These are phyloP conservation scores for Protomyces lactucae-debilis DNA, from an alignment of 1,139 yeast species.

Conservation along the genomic window DNA sequence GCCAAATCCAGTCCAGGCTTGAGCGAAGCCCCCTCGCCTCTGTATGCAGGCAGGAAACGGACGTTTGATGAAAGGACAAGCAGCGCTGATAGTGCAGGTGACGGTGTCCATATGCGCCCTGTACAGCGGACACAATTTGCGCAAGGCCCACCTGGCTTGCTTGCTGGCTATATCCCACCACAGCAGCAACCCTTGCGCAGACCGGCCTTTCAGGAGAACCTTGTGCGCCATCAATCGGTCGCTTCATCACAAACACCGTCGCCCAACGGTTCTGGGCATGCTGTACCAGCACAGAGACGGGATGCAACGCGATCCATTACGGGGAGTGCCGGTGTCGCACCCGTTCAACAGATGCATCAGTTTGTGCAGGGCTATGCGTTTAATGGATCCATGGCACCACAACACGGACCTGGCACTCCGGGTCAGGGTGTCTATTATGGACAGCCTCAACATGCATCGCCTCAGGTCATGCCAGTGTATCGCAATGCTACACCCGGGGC, in stretches of 20 bases:
- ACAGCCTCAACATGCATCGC: neutral
- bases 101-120: neutral
- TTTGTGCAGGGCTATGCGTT: neutral
- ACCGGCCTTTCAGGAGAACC: neutral
- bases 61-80: neutral
- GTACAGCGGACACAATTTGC: neutral
- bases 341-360: neutral
- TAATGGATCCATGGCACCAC: neutral
- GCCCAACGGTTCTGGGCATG: neutral
- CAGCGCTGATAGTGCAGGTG: neutral
- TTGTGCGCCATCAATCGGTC: neutral
- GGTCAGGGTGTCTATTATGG: neutral
- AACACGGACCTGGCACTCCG: neutral
- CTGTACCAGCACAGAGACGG: neutral
- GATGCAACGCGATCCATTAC: neutral
- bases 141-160: neutral
- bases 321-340: neutral
- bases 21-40: neutral
- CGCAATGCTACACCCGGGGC: neutral
- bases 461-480: neutral
- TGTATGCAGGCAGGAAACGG: neutral
- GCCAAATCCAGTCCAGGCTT: neutral
- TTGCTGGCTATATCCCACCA: neutral
- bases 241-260: neutral
- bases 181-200: neutral